phyloP scores from a whole-genome alignment of 1,139 yeast genomes.

The Magnusiomyces suaveolens region DNA sequence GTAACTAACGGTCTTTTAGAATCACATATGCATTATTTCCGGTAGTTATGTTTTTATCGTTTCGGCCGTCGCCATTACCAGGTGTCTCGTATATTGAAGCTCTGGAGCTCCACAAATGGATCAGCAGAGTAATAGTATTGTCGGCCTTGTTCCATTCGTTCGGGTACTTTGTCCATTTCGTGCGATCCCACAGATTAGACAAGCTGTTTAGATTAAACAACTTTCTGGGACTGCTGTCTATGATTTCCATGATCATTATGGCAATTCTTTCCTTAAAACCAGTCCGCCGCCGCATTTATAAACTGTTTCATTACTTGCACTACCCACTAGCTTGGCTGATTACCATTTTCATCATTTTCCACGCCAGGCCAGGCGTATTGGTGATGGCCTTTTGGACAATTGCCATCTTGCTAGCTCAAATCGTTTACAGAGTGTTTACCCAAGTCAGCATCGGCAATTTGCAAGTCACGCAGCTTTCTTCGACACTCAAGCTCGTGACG shows the following conservation, averaged over 20 bases:
- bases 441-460: slow-evolving; percentile 22
- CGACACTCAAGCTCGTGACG: slow-evolving; percentile 28
- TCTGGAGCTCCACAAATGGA: slow-evolving; percentile 67
- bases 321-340: slow-evolving; percentile 57
- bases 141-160: slow-evolving; percentile 48
- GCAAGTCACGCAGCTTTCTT: slow-evolving; percentile 25
- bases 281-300: slow-evolving; percentile 48
- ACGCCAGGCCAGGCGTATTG: slow-evolving; percentile 68
- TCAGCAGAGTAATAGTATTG: slow-evolving; percentile 53
- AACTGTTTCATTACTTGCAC: slow-evolving; percentile 56
- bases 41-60: slow-evolving; percentile 47
- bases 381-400: slow-evolving; percentile 42
- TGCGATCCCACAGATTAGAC: slow-evolving; percentile 28
- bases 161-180: slow-evolving; percentile 47
- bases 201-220: slow-evolving; percentile 44
- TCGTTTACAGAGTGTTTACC: slow-evolving; percentile 28
- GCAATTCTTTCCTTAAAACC: slow-evolving; percentile 47
- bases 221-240: slow-evolving; percentile 51
- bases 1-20: slow-evolving; percentile 27
- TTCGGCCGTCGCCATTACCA: slow-evolving; percentile 53
- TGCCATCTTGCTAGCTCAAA: slow-evolving; percentile 39
- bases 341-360: slow-evolving; percentile 51
- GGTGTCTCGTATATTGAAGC: slow-evolving; percentile 48
- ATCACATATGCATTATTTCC: slow-evolving; percentile 60
- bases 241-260: slow-evolving; percentile 38